A percentile compares a stretch with the other conserved stretches of the same genome.
These are phyloP conservation scores for Suillus ampliporus DNA, from an alignment of 768 basidiomycete genomes.

Conservation along the genomic window DNA sequence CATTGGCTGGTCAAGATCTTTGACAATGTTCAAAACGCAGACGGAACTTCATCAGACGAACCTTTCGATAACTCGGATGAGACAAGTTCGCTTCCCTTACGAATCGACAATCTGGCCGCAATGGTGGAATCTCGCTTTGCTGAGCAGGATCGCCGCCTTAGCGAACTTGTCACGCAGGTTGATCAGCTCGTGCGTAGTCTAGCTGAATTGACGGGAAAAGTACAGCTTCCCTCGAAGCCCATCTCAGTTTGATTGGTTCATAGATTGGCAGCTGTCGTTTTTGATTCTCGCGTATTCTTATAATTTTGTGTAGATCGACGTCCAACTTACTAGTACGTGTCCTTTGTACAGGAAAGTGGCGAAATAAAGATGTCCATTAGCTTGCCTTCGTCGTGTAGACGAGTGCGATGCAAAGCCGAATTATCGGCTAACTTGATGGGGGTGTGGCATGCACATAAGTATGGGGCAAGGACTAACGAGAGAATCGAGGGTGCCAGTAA, in stretches of 20 bases:
- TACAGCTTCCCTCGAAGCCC: not conserved
- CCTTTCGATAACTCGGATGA: not conserved
- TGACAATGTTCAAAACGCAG: not conserved
- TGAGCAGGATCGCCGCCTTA: not conserved
- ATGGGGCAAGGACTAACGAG: no score
- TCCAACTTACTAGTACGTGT: no score
- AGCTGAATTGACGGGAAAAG: not conserved
- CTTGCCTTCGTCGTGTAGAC: no score
- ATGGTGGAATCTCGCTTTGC: constrained; percentile 1
- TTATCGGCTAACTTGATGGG: no score
- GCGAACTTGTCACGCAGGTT: not conserved
- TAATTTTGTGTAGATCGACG: not conserved
- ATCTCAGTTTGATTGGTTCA: not conserved
- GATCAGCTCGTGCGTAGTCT: not conserved
- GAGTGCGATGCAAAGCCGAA: no score
- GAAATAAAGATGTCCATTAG: no score
- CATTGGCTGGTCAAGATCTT: not conserved
- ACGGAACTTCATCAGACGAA: not conserved
- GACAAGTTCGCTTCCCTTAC: not conserved
- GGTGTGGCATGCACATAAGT: no score
- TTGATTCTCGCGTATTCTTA: not conserved
- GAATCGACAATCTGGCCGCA: not conserved
- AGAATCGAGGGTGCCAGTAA: no score
- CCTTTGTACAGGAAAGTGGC: no score
- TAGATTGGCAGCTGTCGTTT: not conserved